Percentiles rank a stretch among this genome's conserved stretches.
These are phyloP conservation scores for Rostrohypoxylon terebratum DNA, from an alignment of 495 filamentous ascomycete species.

Conservation along the genomic window DNA sequence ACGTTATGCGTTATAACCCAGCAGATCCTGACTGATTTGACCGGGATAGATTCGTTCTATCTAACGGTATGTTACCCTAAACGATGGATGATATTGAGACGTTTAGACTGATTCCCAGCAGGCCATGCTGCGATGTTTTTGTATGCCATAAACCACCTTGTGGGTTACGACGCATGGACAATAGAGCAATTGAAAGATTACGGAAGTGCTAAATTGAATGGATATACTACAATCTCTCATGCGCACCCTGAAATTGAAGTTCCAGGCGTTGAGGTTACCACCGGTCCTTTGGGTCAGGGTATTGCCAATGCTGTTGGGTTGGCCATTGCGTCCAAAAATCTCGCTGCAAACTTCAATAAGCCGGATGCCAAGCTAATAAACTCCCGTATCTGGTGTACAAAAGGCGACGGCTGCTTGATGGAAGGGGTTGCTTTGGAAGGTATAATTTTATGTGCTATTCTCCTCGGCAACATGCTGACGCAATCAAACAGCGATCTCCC, in stretches of 20 bases:
- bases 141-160: neutral
- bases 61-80: neutral
- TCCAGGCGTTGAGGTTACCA: neutral
- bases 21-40: neutral
- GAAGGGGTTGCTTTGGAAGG: neutral
- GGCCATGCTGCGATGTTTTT: neutral
- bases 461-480: neutral
- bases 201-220: neutral
- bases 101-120: neutral
- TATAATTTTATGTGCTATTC: neutral
- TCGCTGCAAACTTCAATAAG: neutral
- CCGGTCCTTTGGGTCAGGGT: neutral
- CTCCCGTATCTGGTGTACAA: neutral
- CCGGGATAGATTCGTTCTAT: neutral
- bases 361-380: neutral
- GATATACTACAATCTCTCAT: neutral
- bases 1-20: neutral
- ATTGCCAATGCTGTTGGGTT: neutral
- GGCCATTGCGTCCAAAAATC: neutral
- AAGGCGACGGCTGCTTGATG: neutral
- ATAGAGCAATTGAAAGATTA: neutral
- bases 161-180: neutral
- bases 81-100: neutral
- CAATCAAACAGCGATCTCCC: neutral
- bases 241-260: neutral